A percentile compares a stretch with the other conserved stretches of the same genome.
phyloP scores from a whole-genome alignment of 345 rosid species.

The Ricinus communis region DNA sequence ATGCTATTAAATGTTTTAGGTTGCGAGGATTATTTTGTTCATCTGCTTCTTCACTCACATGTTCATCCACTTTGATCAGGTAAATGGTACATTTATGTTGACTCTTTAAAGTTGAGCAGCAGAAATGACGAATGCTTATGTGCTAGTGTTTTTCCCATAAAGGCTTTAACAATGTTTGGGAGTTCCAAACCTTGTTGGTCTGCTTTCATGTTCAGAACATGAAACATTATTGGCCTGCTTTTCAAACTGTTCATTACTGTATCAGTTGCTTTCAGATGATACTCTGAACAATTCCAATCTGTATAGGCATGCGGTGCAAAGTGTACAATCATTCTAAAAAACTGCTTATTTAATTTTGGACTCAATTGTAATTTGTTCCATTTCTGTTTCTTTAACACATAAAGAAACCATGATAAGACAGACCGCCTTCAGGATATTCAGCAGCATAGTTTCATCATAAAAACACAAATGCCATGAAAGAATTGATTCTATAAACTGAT shows the following conservation, averaged over 20 bases:
- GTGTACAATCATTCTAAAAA: no score
- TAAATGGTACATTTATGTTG: constrained; percentile 22
- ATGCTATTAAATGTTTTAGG: constrained; percentile 35
- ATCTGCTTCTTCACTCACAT: constrained; percentile 63
- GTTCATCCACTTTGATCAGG: constrained; percentile 69
- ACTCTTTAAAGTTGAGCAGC: not conserved
- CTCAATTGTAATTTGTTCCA: no score
- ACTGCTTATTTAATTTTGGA: no score
- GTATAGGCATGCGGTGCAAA: no score
- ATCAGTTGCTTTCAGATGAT: not conserved
- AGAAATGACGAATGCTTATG: not conserved
- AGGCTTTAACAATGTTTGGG: not conserved
- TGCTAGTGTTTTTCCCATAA: not conserved
- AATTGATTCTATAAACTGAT: not conserved
- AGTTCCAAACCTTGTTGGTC: no score
- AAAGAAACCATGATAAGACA: no score
- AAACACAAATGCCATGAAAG: not conserved
- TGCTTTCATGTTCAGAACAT: no score
- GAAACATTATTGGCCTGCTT: no score
- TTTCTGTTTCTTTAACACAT: no score
- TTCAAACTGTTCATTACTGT: no score
- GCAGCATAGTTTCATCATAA: no score
- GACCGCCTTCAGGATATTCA: no score
- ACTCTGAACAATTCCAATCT: not conserved
- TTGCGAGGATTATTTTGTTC: constrained; percentile 73